phyloP scores from a whole-genome alignment of 208 protist species.

The Leishmania amazonensis region DNA sequence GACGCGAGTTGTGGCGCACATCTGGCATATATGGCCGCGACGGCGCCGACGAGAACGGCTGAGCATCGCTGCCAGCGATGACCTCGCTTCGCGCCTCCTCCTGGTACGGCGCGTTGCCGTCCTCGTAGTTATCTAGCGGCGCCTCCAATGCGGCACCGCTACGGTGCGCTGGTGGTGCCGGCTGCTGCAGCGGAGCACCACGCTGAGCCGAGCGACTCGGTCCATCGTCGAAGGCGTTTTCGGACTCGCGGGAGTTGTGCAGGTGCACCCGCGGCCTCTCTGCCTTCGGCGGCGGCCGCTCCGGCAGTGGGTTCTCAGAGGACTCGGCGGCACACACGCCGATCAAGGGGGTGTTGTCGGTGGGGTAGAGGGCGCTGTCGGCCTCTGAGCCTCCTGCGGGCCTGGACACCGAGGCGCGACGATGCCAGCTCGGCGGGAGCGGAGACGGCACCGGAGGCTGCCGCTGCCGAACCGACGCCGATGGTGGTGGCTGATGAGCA shows the following conservation, averaged over 20 bases:
- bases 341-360: background rate
- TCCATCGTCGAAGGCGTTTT: background rate
- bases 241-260: background rate
- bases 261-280: background rate
- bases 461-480: background rate
- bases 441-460: no score
- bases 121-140: background rate
- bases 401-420: background rate
- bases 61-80: background rate
- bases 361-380: background rate
- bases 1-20: slow-evolving; percentile 7
- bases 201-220: background rate
- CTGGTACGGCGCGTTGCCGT: background rate
- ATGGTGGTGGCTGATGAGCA: background rate
- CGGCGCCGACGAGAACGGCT: background rate
- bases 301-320: no score
- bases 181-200: background rate
- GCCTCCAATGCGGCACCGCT: background rate
- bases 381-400: background rate
- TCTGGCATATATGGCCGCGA: background rate
- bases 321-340: background rate
- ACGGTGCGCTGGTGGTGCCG: background rate
- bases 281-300: background rate
- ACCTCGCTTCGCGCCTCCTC: background rate
- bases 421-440: background rate